Percentiles rank a stretch among this genome's conserved stretches.
These are phyloP conservation scores for Gloeophyllum trabeum DNA, from an alignment of 768 basidiomycete genomes.

Conservation along the genomic window DNA sequence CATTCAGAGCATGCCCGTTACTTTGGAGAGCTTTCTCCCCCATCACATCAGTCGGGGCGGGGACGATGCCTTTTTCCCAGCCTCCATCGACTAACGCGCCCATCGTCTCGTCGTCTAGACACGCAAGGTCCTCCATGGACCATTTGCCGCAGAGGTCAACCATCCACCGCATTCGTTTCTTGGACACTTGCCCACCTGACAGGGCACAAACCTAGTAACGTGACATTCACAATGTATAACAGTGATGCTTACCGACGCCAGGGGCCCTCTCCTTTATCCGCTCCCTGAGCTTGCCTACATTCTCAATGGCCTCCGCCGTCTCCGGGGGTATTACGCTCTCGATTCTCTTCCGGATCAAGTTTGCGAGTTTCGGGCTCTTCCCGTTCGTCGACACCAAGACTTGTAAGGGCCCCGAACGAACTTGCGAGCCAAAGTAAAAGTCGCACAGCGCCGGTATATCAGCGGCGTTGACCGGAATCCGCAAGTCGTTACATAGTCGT, in stretches of 20 bases:
- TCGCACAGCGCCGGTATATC: conserved; percentile 95
- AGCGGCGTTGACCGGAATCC: conserved; percentile 89
- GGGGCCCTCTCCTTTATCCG: conserved; percentile 72
- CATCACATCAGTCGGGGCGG: conserved; percentile 31
- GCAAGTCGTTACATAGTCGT: conserved; percentile 47
- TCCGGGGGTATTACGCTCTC: conserved; percentile 56
- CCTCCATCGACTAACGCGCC: conserved; percentile 65
- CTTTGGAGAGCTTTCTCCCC: too few species aligned
- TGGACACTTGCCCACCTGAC: conserved; percentile 64
- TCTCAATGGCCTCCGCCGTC: conserved; percentile 70
- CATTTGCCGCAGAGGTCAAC: conserved; percentile 75
- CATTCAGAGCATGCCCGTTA: too few species aligned
- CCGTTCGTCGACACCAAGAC: conserved; percentile 96
- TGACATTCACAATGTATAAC: too few species aligned
- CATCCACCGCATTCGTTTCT: conserved; percentile 90
- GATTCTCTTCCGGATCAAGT: conserved; percentile 63
- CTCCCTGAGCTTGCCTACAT: conserved; percentile 63
- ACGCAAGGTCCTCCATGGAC: conserved; percentile 71
- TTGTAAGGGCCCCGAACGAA: conserved; percentile 84
- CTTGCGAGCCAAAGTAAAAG: conserved; percentile 95
- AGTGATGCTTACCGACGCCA: too few species aligned
- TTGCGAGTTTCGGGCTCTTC: conserved; percentile 83
- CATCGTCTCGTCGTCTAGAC: conserved; percentile 57
- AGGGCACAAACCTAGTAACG: too few species aligned
- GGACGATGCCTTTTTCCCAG: conserved; percentile 61